Percentiles rank a stretch among this genome's conserved stretches.
phyloP scores from a whole-genome alignment of 2,329 filamentous ascomycete species.

The Colletotrichum sublineola region DNA sequence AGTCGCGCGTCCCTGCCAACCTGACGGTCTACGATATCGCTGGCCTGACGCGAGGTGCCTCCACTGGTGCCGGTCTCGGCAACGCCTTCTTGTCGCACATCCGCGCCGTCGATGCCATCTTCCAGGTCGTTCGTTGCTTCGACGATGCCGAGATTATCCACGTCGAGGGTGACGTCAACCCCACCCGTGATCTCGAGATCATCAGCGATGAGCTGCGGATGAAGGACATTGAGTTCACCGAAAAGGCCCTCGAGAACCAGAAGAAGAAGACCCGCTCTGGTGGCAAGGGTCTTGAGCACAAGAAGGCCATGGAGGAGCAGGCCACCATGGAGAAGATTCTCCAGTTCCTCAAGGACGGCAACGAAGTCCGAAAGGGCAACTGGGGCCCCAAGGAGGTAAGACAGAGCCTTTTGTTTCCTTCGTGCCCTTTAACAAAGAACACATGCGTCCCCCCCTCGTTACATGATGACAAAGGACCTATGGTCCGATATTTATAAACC shows the following conservation, averaged over 20 bases:
- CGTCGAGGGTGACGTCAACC: conserved; percentile 98
- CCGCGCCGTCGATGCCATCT: conserved; percentile 97
- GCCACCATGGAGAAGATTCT: conserved; percentile 93
- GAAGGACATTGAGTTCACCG: conserved; percentile 98
- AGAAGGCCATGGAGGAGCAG: conserved; percentile 96
- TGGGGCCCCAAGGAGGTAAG: conserved; percentile 97
- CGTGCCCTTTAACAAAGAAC: neutral
- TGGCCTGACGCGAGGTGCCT: conserved; percentile 94
- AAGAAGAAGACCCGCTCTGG: conserved; percentile 96
- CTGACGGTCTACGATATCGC: conserved; percentile 99
- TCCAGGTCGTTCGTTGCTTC: conserved; percentile 96
- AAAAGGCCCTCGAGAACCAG: conserved; percentile 92
- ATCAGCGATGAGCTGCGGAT: conserved; percentile 96
- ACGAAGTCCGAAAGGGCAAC: conserved; percentile 91
- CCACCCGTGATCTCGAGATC: conserved; percentile 92
- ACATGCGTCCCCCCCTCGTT: conserved; percentile 52
- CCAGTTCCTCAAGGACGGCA: conserved; percentile 84
- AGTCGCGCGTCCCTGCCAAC: conserved; percentile 96
- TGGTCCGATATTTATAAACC: conserved; percentile 92
- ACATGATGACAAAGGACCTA: conserved; percentile 98
- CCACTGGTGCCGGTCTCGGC: conserved; percentile 95
- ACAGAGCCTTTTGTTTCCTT: conserved; percentile 42
- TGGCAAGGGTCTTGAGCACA: conserved; percentile 96
- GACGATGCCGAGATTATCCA: conserved; percentile 99
- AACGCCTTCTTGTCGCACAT: conserved; percentile 99